phyloP scores from a whole-genome alignment of 306 rosid species.

The Lupinus albus region DNA sequence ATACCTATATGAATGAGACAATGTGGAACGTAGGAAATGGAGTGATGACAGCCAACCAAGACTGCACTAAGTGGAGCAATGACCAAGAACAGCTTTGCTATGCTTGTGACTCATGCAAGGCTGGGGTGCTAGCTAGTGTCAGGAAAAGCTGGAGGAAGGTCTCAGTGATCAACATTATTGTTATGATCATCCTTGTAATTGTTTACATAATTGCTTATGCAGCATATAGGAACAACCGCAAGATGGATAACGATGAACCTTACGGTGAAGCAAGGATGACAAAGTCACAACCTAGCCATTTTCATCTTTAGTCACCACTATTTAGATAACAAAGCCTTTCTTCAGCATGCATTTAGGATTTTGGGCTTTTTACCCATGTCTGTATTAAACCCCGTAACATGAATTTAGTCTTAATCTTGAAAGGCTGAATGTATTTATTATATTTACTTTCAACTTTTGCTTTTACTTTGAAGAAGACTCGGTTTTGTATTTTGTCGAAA shows the following conservation, averaged over 20 bases:
- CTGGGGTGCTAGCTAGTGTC: constrained; percentile 85
- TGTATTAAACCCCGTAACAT: constrained; percentile 24
- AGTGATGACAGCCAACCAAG: constrained; percentile 38
- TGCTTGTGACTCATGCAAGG: constrained; percentile 79
- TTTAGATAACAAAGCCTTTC: constrained; percentile 25
- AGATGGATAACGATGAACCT: constrained; percentile 80
- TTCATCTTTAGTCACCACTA: constrained; percentile 47
- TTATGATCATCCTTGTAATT: constrained; percentile 69
- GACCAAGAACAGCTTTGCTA: constrained; percentile 75
- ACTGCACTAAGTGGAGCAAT: constrained; percentile 78
- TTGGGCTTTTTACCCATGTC: neutral
- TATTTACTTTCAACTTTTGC: neutral
- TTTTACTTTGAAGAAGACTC: constrained; percentile 24
- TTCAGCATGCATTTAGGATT: constrained; percentile 13
- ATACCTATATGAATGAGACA: constrained; percentile 65
- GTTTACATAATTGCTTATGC: constrained; percentile 70
- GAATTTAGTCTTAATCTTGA: constrained; percentile 26
- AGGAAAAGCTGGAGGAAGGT: constrained; percentile 93
- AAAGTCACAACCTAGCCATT: constrained; percentile 64
- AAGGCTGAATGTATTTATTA: constrained; percentile 19
- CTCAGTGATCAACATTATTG: constrained; percentile 79
- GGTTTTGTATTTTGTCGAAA: constrained; percentile 30
- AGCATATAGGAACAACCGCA: constrained; percentile 74
- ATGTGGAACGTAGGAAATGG: constrained; percentile 56
- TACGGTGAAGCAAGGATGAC: constrained; percentile 82